Percentiles rank a stretch among this genome's conserved stretches.
phyloP scores from a whole-genome alignment of 345 rosid genomes.

The Bruguiera parviflora region DNA sequence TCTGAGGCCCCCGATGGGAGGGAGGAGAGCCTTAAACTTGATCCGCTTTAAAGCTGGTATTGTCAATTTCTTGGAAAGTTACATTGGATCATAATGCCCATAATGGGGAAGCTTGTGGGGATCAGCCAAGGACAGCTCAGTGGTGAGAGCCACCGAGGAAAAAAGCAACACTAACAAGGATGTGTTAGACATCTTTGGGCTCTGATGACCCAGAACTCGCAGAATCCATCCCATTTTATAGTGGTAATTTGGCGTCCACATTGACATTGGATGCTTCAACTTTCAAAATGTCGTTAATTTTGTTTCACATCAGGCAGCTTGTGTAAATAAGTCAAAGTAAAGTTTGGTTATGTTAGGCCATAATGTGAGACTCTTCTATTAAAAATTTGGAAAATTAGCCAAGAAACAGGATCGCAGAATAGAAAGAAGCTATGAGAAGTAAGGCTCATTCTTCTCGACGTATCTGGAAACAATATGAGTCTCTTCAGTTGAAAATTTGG shows the following conservation, averaged over 20 bases:
- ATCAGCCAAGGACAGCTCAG: constrained; percentile 18
- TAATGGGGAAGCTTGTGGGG: constrained; percentile 5
- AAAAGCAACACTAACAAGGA: constrained; percentile 16
- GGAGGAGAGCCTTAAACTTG: too few relatives aligned
- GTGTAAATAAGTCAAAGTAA: too few relatives aligned
- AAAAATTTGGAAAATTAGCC: too few relatives aligned
- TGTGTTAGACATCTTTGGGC: constrained; percentile 14
- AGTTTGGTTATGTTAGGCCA: neutral
- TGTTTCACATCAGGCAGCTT: too few relatives aligned
- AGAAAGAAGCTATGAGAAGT: too few relatives aligned
- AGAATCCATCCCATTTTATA: too few relatives aligned
- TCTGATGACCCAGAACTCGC: neutral
- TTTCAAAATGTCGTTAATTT: too few relatives aligned
- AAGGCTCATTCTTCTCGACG: too few relatives aligned
- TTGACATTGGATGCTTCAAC: neutral
- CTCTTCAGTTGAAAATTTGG: neutral
- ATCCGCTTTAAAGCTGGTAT: too few relatives aligned
- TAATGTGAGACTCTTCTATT: neutral
- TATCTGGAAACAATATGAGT: neutral
- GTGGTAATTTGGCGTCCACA: neutral
- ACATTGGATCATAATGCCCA: neutral
- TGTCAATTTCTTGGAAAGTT: too few relatives aligned
- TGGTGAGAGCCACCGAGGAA: constrained; percentile 14
- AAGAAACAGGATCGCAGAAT: too few relatives aligned
- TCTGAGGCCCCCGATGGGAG: too few relatives aligned